phyloP scores from a whole-genome alignment of 768 basidiomycete genomes.

The Amanita muscaria region DNA sequence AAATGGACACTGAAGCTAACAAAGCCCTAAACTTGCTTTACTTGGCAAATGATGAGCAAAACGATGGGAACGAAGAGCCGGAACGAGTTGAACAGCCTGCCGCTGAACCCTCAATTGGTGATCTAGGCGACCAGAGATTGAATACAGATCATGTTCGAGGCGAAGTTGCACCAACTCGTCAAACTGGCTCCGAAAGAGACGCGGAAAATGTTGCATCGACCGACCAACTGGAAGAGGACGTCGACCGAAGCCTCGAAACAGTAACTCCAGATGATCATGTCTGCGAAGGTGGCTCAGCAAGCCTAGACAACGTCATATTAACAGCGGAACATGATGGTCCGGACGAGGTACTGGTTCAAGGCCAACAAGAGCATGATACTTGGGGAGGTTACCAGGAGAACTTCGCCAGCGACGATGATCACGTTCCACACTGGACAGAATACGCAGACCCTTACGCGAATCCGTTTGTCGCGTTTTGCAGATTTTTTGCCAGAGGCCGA shows the following conservation, averaged over 20 bases:
- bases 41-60: no score
- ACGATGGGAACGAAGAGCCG: not conserved
- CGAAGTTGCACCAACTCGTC: not conserved
- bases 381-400: conserved; percentile 1
- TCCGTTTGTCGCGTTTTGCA: conserved; percentile 28
- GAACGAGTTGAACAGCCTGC: not conserved
- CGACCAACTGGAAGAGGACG: not conserved
- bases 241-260: conserved; percentile 3
- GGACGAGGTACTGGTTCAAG: not conserved
- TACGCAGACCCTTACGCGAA: conserved; percentile 33
- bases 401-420: conserved; percentile 17
- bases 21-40: no score
- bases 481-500: conserved; percentile 27
- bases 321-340: no score
- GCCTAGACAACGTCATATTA: no score
- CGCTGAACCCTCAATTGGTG: no score
- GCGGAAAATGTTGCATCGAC: not conserved
- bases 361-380: not conserved
- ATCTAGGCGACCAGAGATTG: no score
- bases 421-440: conserved; percentile 31
- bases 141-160: not conserved
- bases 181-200: not conserved
- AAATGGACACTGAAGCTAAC: no score
- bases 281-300: not conserved
- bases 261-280: not conserved